A percentile compares a stretch with the other conserved stretches of the same genome.
phyloP scores from a whole-genome alignment of 148 eudicot species.

The Persicaria maculosa region DNA sequence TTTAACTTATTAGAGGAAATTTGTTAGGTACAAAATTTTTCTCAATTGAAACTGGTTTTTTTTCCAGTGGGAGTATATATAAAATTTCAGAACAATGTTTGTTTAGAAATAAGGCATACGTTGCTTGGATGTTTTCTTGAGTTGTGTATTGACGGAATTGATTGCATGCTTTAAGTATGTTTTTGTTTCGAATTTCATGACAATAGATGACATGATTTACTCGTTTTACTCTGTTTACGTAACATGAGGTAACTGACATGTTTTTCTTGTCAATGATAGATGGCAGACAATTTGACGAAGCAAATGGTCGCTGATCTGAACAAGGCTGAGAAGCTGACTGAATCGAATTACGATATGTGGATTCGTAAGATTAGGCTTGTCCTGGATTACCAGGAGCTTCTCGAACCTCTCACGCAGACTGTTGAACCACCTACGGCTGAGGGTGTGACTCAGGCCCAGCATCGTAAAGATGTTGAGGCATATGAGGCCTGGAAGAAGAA shows the following conservation, averaged over 20 bases:
- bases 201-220: too few relatives aligned
- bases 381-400: neutral
- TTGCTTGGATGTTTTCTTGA: neutral
- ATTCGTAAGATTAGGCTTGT: neutral
- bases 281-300: too few relatives aligned
- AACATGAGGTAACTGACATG: neutral
- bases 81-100: too few relatives aligned
- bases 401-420: neutral
- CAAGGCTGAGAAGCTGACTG: neutral
- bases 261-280: too few relatives aligned
- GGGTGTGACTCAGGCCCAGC: too few relatives aligned
- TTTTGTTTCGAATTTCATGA: neutral
- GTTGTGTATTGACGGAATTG: neutral
- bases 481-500: too few relatives aligned
- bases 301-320: neutral
- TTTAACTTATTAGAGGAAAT: too few relatives aligned
- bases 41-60: too few relatives aligned
- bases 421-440: too few relatives aligned
- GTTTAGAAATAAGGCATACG: neutral
- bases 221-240: neutral
- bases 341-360: neutral
- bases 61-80: too few relatives aligned
- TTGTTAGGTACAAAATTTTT: too few relatives aligned
- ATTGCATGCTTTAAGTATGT: neutral
- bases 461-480: too few relatives aligned